These are phyloP conservation scores for Cajanus cajan DNA, from an alignment of 306 rosid species.

Conservation along the genomic window DNA sequence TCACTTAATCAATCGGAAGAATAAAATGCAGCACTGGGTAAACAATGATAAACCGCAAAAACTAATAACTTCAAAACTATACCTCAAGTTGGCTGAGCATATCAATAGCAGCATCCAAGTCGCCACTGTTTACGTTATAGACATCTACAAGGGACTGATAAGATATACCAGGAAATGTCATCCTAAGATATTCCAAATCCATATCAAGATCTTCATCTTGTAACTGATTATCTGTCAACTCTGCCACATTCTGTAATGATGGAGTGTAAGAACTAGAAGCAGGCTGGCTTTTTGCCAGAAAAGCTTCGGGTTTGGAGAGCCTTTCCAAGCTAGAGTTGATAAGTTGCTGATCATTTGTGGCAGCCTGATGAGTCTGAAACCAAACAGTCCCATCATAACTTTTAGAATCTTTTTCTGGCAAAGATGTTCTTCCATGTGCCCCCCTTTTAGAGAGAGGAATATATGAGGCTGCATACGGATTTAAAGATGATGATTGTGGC, in stretches of 20 bases:
- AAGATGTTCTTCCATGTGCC: slow-evolving; percentile 31
- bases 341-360: slow-evolving; percentile 25
- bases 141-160: slow-evolving; percentile 67
- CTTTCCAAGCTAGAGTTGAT: slow-evolving; percentile 18
- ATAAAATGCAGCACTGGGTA: neutral
- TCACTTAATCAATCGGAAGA: neutral
- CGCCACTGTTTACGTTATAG: slow-evolving; percentile 57
- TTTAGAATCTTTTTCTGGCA: slow-evolving; percentile 26
- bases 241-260: slow-evolving; percentile 36
- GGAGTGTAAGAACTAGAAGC: slow-evolving; percentile 43
- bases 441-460: slow-evolving; percentile 69
- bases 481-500: slow-evolving; percentile 63
- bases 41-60: neutral
- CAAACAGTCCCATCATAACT: slow-evolving; percentile 35
- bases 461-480: slow-evolving; percentile 76
- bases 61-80: neutral
- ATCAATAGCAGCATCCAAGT: slow-evolving; percentile 66
- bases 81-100: slow-evolving; percentile 93
- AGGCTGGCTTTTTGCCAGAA: slow-evolving; percentile 37
- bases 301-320: slow-evolving; percentile 20
- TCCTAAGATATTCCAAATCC: slow-evolving; percentile 70
- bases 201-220: slow-evolving; percentile 55
- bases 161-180: slow-evolving; percentile 62
- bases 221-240: slow-evolving; percentile 39
- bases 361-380: slow-evolving; percentile 45